phyloP scores from a whole-genome alignment of 345 rosid species.

The Citrus mangshanensis region DNA sequence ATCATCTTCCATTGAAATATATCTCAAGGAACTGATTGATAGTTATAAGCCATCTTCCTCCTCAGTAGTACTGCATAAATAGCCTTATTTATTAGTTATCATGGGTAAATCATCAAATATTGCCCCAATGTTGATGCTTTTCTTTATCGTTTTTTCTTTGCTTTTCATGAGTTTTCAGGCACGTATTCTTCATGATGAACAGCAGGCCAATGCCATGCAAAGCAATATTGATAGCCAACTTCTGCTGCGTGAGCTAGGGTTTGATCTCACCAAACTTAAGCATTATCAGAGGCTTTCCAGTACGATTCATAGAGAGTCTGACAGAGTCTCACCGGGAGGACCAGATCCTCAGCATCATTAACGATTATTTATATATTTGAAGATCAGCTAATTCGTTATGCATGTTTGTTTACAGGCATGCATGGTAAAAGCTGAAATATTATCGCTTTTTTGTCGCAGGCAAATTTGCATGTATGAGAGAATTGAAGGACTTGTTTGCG shows the following conservation, averaged over 20 bases:
- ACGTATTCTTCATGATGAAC: background rate
- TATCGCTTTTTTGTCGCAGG: too few species aligned
- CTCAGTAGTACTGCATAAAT: too few species aligned
- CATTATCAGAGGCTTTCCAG: background rate
- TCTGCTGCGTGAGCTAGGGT: constrained; percentile 17
- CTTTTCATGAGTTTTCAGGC: constrained; percentile 8
- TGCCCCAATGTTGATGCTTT: background rate
- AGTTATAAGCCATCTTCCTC: too few species aligned
- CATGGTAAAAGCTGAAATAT: too few species aligned
- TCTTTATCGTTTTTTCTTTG: constrained; percentile 8
- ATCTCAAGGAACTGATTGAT: too few species aligned
- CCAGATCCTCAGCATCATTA: constrained; percentile 35
- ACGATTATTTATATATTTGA: too few species aligned
- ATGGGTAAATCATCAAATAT: background rate
- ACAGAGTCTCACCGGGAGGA: constrained; percentile 25
- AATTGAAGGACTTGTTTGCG: too few species aligned
- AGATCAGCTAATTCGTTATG: too few species aligned
- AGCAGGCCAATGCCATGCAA: constrained; percentile 3
- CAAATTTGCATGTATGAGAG: too few species aligned
- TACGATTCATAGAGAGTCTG: background rate
- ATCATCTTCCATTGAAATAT: background rate
- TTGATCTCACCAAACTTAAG: constrained; percentile 13
- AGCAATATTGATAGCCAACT: background rate
- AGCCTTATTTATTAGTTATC: background rate
- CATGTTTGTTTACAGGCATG: background rate